Percentiles rank a stretch among this genome's conserved stretches.
Conservation (phyloP, 2,329 filamentous ascomycete genomes). For the Pseudopyricularia javanii region DNA sequence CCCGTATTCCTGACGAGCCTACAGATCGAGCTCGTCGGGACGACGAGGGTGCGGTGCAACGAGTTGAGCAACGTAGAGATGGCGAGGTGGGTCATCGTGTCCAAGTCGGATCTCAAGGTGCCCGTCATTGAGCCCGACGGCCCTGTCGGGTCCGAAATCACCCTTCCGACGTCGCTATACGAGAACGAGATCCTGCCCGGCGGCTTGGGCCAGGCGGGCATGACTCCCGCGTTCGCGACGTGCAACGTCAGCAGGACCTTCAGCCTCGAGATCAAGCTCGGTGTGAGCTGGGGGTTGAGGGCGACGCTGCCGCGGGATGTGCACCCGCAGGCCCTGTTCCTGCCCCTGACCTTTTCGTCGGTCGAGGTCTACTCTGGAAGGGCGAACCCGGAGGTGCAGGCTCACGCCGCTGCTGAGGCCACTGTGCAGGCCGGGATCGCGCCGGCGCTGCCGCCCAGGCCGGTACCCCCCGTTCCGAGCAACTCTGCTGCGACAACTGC, state of each 20-base stretch:
- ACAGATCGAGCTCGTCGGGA: slow-evolving; percentile 70
- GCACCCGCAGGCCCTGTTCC: slow-evolving; percentile 57
- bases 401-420: neutral
- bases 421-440: neutral
- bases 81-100: slow-evolving; percentile 64
- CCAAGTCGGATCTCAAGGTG: slow-evolving; percentile 58
- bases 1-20: slow-evolving; percentile 65
- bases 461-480: neutral
- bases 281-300: slow-evolving; percentile 59
- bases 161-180: slow-evolving; percentile 65
- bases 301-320: slow-evolving; percentile 16
- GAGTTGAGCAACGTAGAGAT: slow-evolving; percentile 59
- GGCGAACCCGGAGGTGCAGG: slow-evolving; percentile 10
- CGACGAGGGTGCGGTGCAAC: slow-evolving; percentile 69
- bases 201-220: slow-evolving; percentile 13
- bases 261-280: slow-evolving; percentile 70
- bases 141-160: slow-evolving; percentile 51
- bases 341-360: slow-evolving; percentile 63
- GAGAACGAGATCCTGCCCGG: slow-evolving; percentile 42
- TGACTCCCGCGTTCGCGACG: slow-evolving; percentile 75
- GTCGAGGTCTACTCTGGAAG: slow-evolving; percentile 73
- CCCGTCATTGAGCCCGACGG: slow-evolving; percentile 50
- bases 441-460: neutral
- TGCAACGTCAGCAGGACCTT: slow-evolving; percentile 81
- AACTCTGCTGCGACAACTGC: neutral